Base-by-base conservation (phyloP, 208 protist genomes). In the Porcisia deanei region DNA sequence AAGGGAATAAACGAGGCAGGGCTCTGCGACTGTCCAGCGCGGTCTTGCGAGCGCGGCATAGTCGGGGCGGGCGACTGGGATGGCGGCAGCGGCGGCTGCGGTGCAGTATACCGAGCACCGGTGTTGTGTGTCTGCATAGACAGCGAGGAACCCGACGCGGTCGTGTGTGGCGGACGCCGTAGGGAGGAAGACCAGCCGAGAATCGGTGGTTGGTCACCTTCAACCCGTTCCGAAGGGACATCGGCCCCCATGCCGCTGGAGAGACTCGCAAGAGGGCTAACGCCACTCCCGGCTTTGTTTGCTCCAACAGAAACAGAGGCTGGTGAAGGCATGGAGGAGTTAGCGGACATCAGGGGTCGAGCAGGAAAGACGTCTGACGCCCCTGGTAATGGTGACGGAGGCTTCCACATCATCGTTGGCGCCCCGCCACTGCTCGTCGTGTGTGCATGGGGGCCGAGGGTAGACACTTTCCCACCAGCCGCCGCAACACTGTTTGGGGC, bases 141-240 rank as follows among this genome's bases (percentile, higher is more conserved):
- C 9, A 80, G 34, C 47, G 66, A 68, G 6, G 74, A 59, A 39
- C 58, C 57, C 0, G 54, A 69, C 30, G 75, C 57, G 71, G 63
- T 77, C 14, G 78, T 71, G 34, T 60, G 66, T 5, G 57, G 67
- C 49, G 57, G 73, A 22, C 78, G 78, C n/a, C 78, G 78, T 60
- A 77, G 71, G 8, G 71, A 70, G 47, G 72, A 60, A 22, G 77
- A 77, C 78, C 78, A 77, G 30, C 78, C 78, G 9, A 77, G 14
- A 30, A 82, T 77, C 6, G 73, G 73, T 1, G 78, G 73, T 37
- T 82, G 78, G n/a, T 82, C 73, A 0, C 52, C 9, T 2, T 82
- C 78, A 10, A 34, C 6, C 58, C 75, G 57, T 20, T 77, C 73
- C 53, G 39, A 20, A 10, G 22, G 25, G 1, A 2, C 58, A 18